Evolutionary conservation across 345 rosid genomes (phyloP), one percentile per base, ranked within the genome.

Genomic region (Populus simonii): DNA sequence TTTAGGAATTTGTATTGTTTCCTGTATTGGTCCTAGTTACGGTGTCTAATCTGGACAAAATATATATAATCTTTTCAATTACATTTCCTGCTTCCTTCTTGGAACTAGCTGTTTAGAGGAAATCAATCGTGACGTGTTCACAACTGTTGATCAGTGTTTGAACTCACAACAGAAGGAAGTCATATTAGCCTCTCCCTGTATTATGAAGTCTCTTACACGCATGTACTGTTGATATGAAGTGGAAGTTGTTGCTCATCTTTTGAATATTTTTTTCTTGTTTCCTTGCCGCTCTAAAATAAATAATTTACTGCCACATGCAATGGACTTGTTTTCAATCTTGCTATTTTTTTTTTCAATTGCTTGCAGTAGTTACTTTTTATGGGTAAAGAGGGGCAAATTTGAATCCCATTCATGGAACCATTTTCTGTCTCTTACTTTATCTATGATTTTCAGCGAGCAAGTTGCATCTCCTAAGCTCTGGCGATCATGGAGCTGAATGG

Each of bases 401-500:
- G 13, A 51, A 66, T 3, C 38, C 62, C 73, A 18, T 7, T 11
- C n/a, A 22, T 67, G 62, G 65, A 39, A 29, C 17, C 43, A 43
- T 17, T 79, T 43, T 10, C 17, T 10, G 2, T 22, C 27, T 72
- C 65, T 68, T 12, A 41, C n/a, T 49, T 3, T 25, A 38, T 17
- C 74, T 49, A 3, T 74, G 57, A 31, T 73, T 76, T 85, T 77
- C 85, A 83, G 91, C 74, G 76, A 35, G 74, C 62, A 35, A 71
- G 76, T 78, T 73, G 76, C 74, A 59, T 76, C 23, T 68, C 25
- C 51, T 67, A 74, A 78, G 68, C 74, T 74, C 59, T 45, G 45
- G 35, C 66, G 25, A 71, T 79, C 73, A 90, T 89, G 93, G 97
- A 93, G 77, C 82, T 84, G 68, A 88, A 87, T 83, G 94, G 89